These are phyloP conservation scores for Cercophora scortea DNA, from an alignment of 495 filamentous ascomycete species.

Conservation along the genomic window DNA sequence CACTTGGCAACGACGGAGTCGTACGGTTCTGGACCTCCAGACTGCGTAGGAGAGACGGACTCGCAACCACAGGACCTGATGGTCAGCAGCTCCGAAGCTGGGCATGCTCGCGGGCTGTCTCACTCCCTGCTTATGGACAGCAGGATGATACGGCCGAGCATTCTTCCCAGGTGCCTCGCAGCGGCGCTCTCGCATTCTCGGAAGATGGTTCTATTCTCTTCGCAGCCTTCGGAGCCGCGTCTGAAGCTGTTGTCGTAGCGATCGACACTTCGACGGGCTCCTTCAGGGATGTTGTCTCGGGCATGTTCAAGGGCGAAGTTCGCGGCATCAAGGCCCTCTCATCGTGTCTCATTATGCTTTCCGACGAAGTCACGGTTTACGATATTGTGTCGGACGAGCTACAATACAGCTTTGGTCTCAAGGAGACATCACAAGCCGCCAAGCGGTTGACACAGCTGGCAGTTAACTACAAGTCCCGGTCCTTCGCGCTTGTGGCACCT, in stretches of 20 bases:
- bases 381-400: conserved; percentile 56
- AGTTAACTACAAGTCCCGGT: conserved; percentile 44
- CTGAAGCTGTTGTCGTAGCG: conserved; percentile 43
- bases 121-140: conserved; percentile 40
- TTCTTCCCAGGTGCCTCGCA: conserved; percentile 11
- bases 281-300: conserved; percentile 45
- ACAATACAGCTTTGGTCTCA: conserved; percentile 39
- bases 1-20: conserved; percentile 69
- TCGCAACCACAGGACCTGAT: conserved; percentile 45
- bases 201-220: conserved; percentile 84
- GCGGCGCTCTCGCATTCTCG: conserved; percentile 61
- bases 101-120: conserved; percentile 56
- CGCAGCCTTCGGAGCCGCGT: conserved; percentile 34
- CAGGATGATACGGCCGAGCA: conserved; percentile 21
- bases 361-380: conserved; percentile 56
- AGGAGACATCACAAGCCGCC: conserved; percentile 20
- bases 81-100: conserved; percentile 57
- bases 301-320: conserved; percentile 47
- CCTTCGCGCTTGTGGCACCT: conserved; percentile 52
- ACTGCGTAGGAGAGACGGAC: conserved; percentile 52
- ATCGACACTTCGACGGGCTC: conserved; percentile 52
- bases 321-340: conserved; percentile 50
- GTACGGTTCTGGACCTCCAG: conserved; percentile 74
- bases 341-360: conserved; percentile 54
- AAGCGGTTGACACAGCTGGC: conserved; percentile 52